Percentiles rank a stretch among this genome's conserved stretches.
These are phyloP conservation scores for Coniochaeta sp. DNA, from an alignment of 2,329 filamentous ascomycete genomes.

Conservation along the genomic window DNA sequence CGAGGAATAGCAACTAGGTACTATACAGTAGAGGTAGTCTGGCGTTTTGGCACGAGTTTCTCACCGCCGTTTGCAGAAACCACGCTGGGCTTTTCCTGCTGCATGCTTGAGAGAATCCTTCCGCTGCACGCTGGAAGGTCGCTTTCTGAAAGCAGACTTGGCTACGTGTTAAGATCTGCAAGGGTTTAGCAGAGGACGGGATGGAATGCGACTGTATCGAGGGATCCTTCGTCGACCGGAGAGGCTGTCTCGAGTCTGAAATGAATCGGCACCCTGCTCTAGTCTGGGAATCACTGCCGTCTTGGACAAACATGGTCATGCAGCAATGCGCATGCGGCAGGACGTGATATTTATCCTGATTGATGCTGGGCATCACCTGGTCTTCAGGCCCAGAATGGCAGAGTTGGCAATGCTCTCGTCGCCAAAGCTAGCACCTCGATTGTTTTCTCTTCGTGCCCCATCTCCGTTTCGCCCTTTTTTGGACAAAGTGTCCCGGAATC, in stretches of 20 bases:
- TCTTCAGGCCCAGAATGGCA: neutral
- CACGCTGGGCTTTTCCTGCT: neutral
- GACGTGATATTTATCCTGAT: neutral
- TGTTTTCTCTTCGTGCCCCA: neutral
- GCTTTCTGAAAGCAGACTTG: neutral
- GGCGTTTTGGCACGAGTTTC: neutral
- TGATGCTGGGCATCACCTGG: neutral
- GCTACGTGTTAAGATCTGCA: neutral
- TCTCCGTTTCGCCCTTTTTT: neutral
- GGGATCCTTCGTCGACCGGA: neutral
- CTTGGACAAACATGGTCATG: neutral
- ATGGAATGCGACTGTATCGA: neutral
- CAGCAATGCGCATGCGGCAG: neutral
- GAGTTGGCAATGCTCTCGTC: neutral
- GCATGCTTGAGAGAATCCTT: neutral
- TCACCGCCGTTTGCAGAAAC: neutral
- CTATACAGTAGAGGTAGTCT: neutral
- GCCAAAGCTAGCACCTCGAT: neutral
- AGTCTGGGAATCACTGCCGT: neutral
- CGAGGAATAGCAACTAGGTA: neutral
- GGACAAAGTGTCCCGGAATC: neutral
- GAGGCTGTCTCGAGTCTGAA: neutral
- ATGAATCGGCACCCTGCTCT: neutral
- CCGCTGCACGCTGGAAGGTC: neutral
- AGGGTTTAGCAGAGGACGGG: neutral